Conservation (phyloP, 345 rosid species). For the Pistacia integerrima region DNA sequence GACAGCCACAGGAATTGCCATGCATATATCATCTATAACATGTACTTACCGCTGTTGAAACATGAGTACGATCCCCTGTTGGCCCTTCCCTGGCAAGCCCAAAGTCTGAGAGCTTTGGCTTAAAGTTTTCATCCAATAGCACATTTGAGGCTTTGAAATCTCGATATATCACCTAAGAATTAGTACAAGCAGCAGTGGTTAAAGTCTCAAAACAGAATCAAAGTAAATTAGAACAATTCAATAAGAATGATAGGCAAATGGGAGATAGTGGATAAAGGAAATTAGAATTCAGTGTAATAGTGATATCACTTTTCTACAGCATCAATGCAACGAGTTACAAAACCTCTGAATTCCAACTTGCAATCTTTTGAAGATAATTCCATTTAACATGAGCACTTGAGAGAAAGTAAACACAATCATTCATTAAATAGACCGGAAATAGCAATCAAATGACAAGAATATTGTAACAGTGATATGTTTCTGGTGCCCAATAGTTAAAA, state of each 20-base stretch:
- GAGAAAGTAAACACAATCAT: neutral
- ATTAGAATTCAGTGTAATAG: neutral
- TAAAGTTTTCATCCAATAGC: slow-evolving; percentile 64
- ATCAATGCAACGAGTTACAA: neutral
- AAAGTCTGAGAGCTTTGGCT: slow-evolving; percentile 84
- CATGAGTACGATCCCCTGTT: slow-evolving; percentile 69
- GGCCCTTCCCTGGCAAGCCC: slow-evolving; percentile 99
- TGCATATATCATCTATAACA: neutral
- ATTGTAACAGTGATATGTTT: neutral
- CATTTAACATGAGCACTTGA: neutral
- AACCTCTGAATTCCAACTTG: neutral
- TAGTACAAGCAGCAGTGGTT: neutral
- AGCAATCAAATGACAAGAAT: neutral
- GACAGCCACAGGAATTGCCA: neutral
- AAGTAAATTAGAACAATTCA: neutral
- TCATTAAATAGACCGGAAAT: neutral
- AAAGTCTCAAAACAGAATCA: slow-evolving; percentile 7
- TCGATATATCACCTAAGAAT: slow-evolving; percentile 78
- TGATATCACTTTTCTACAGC: neutral
- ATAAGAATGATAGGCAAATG: neutral
- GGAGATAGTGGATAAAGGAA: neutral
- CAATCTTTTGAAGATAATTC: neutral
- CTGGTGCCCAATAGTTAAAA: neutral
- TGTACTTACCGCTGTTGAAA: slow-evolving; percentile 73
- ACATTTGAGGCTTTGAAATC: slow-evolving; percentile 92